Evolutionary conservation across 1,284 basidiomycete species (phyloP), one percentile per base, ranked within the genome.

Genomic region (Heterobasidion annosum): DNA sequence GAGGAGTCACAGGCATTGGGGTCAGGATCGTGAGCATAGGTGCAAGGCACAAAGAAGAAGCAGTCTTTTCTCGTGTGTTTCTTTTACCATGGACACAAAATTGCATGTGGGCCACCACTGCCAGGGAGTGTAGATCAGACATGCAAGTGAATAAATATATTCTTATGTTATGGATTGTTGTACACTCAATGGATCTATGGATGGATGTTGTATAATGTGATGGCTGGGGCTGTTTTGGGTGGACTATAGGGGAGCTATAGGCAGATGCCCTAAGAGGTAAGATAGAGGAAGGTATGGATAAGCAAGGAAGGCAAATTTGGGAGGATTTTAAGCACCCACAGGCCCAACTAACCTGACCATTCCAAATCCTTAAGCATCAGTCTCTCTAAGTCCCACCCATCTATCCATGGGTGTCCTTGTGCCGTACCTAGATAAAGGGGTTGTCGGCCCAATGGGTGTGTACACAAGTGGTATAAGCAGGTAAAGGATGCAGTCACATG

Each of bases 21-120:
- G 8, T 18, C 18, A 18, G 37, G 2, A 15, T 40, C 37, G 37
- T 1, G 9, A 9, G 37, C 37, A 18, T 2, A 18, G 44, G 19
- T 2, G 16, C 9, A 8, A 25, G 9, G 1, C 1, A 46, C 44
- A 2, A 46, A 10, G 25, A 49, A 34, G 25, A 49, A 49, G 48
- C 68, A 69, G 51, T 68, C 72, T 12, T 72, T 69, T 37, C 64
- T 75, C 32, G 73, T 73, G 7, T 75, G 73, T 59, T 70, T 67
- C 56, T 75, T 75, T 62, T 75, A 73, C 57, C 62, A 73, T 35
- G 72, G 72, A 53, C 67, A 73, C 51, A 76, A 76, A 67, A 75
- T 75, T 52, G 73, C 73, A 10, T 76, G 74, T 59, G 69, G 72
- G 34, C 69, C 70, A 25, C 71, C 72, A 37, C 61, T 66, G 33